Evolutionary conservation across 345 rosid species (phyloP).

Genomic region (Pistacia vera): DNA sequence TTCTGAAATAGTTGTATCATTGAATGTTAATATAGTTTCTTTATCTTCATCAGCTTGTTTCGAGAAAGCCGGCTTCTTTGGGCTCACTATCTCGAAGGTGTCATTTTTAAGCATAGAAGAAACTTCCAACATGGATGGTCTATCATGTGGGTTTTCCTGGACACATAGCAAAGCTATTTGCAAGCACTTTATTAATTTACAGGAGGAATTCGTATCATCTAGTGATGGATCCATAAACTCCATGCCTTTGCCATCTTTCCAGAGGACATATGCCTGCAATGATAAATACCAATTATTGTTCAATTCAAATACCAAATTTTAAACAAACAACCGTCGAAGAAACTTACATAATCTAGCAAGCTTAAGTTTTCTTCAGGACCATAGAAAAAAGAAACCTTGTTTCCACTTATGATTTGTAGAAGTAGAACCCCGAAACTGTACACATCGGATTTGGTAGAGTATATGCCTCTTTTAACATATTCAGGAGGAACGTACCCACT

Average conservation of each 20-base stretch:
- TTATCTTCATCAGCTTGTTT: neutral
- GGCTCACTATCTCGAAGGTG: neutral
- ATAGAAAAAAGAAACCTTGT: too few relatives aligned
- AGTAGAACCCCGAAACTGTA: too few relatives aligned
- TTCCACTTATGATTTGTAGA: too few relatives aligned
- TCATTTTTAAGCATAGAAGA: neutral
- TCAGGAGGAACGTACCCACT: slow-evolving; percentile 19
- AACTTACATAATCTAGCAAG: too few relatives aligned
- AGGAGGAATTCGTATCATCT: neutral
- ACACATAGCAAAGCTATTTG: slow-evolving; percentile 11
- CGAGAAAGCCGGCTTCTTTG: neutral
- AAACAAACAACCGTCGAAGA: too few relatives aligned
- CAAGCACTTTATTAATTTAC: slow-evolving; percentile 6
- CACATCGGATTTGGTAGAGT: too few relatives aligned
- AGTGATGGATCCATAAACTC: neutral
- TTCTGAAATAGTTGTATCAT: neutral
- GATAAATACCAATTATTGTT: neutral
- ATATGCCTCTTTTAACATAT: slow-evolving; percentile 2
- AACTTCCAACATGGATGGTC: slow-evolving; percentile 9
- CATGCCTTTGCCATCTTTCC: neutral
- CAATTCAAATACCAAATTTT: neutral
- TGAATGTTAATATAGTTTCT: neutral
- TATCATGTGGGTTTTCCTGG: slow-evolving; percentile 1
- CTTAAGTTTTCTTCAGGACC: too few relatives aligned
- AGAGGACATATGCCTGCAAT: neutral